Evolutionary conservation across 345 rosid species (phyloP), one percentile per base, ranked within the genome.

Genomic region (Atalantia buxifolia): DNA sequence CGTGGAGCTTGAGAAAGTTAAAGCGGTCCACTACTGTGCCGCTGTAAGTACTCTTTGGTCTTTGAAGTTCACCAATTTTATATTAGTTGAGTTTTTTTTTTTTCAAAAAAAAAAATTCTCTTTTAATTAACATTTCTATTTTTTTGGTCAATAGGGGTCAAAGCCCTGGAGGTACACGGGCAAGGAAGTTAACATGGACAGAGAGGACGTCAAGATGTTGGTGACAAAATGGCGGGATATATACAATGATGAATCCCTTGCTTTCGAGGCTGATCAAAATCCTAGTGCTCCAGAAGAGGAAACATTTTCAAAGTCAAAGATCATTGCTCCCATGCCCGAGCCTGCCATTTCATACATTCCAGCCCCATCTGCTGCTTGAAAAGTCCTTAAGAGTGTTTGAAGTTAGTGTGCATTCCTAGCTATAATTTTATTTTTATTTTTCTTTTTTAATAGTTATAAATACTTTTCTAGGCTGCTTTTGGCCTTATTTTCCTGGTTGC

Each of bases 131-230:
- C 28, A 19, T 45, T 56, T 5, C 6, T 42, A 36, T 57, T 22
- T 78, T 3, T 4, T 57, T 79, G 36, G 24, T 77, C 31, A 24
- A 79, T 42, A 90, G 97, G 97, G 98, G 5, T 87, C 97, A 25
- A 94, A 94, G 78, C 98, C 98, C 62, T 93, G 98, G 98, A 93
- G 93, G 83, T 95, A 86, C 72, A 93, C 97, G 5, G 98, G 98
- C 40, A 75, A 88, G 79, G 97, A 92, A 78, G 86, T 55, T 60
- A 92, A 95, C 81, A 92, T 95, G 97, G 90, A 90, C 27, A 87
- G 97, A 84, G 90, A 95, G 73, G 98, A 95, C 86, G 86, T 95
- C 78, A 92, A 92, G 89, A 83, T 83, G 84, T 81, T 91, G 33
- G 92, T 92, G 81, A 76, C 81, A 48, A 90, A 89, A 83, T 95